Evolutionary conservation across 169 alveolate species (phyloP), one percentile per base, ranked within the genome.

Genomic region (Plasmodium cynomolgi): DNA sequence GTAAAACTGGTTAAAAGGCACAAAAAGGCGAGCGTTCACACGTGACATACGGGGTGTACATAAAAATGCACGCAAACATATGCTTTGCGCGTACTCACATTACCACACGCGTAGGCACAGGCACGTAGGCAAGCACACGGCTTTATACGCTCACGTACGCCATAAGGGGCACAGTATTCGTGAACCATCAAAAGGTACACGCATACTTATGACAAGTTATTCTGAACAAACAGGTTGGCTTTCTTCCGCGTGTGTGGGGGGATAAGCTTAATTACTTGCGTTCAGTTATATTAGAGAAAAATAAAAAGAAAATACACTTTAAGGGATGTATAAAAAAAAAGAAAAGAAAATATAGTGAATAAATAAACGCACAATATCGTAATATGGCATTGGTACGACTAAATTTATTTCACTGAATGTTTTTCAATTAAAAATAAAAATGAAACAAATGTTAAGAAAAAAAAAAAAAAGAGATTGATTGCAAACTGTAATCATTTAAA

Each of bases 151-250:
- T 68, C 37, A 68, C 37, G 37, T 68, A 29, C 37, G 39, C 37
- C 77, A 26, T 23, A 26, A 29, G 77, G 5, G 41, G 31, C 37
- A 62, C 75, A 62, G 15, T 62, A n/a, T 62, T 62, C 13, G 33
- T 62, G 33, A 1, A 31, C 33, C 33, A 20, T 62, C 33, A 68
- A 26, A 68, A 23, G 31, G 77, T 68, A 68, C 37, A 68, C 7
- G 77, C 37, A 68, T 68, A 23, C 37, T 31, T 54, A 31, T 83
- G 80, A 82, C 62, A 54, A 44, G 50, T 56, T 72, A 33, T 84
- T 84, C 44, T 84, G 54, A 84, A 72, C 47, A 74, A 84, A 41
- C 93, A 77, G 17, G 83, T 56, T 86, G 68, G 62, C 85, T 86
- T 86, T 68, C 77, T 68, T 68, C 77, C 37, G 41, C 62, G 3